Evolutionary conservation across 2,329 filamentous ascomycete genomes (phyloP).

Genomic region (Fusarium fujikuroi): DNA sequence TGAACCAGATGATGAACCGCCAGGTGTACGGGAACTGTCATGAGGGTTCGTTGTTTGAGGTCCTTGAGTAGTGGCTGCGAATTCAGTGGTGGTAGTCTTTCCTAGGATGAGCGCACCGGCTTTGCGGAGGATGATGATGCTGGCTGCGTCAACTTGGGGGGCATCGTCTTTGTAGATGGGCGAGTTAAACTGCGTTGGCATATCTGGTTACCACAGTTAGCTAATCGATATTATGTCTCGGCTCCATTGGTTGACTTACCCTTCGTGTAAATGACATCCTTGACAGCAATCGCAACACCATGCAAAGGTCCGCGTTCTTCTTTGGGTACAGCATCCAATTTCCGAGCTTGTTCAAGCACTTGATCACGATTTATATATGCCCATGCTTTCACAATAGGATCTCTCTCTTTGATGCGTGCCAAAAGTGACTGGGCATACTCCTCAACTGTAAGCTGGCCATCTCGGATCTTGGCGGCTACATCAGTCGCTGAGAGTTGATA

Average conservation of each 20-base stretch:
- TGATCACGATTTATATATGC: not conserved
- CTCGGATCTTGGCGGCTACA: not conserved
- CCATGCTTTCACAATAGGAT: constrained; percentile 6
- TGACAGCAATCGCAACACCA: constrained; percentile 21
- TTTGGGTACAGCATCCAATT: not conserved
- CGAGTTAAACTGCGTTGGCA: constrained; percentile 67
- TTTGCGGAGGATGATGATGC: constrained; percentile 62
- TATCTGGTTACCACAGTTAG: constrained; percentile 49
- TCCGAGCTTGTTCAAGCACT: constrained; percentile 1
- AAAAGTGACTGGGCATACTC: constrained; percentile 7
- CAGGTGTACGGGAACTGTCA: constrained; percentile 69
- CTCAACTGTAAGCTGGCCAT: constrained; percentile 35
- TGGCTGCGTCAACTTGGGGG: constrained; percentile 60
- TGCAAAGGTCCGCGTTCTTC: constrained; percentile 5
- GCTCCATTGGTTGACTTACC: not conserved
- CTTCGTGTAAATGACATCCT: constrained; percentile 29
- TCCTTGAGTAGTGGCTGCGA: constrained; percentile 62
- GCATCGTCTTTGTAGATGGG: constrained; percentile 60
- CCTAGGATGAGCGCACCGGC: constrained; percentile 65
- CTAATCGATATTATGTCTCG: fast-evolving
- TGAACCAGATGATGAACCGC: constrained; percentile 73
- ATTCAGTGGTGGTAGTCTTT: constrained; percentile 58
- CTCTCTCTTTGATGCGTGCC: constrained; percentile 13
- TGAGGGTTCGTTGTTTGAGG: constrained; percentile 68
- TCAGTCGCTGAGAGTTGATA: constrained; percentile 8